Evolutionary conservation across 2,329 filamentous ascomycete genomes (phyloP).

Genomic region (Cadophora malorum): DNA sequence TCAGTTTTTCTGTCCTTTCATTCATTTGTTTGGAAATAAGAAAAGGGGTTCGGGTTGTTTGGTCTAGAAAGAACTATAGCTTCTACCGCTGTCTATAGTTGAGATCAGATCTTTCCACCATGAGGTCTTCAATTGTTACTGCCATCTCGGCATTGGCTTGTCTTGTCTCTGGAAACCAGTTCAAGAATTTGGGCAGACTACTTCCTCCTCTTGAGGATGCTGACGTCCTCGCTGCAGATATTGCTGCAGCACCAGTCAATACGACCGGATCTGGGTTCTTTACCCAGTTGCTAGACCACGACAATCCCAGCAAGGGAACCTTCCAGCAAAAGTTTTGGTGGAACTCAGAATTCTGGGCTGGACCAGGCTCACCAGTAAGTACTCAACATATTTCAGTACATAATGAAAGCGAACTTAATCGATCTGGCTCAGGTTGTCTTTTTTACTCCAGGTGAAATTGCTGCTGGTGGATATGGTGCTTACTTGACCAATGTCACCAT

Average conservation of each 20-base stretch:
- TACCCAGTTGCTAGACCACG: conserved; percentile 63
- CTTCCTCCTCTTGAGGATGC: conserved; percentile 37
- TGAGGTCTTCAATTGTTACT: conserved; percentile 40
- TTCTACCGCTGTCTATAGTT: conserved; percentile 19
- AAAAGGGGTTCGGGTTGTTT: conserved; percentile 11
- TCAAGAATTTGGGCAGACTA: conserved; percentile 34
- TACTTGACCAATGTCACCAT: conserved; percentile 59
- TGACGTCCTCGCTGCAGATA: conserved; percentile 30
- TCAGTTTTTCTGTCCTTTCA: conserved; percentile 9
- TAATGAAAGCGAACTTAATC: not conserved
- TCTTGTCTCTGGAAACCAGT: conserved; percentile 32
- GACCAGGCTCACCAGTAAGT: conserved; percentile 59
- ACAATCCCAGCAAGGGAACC: conserved; percentile 59
- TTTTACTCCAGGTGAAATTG: conserved; percentile 59
- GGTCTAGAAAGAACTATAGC: conserved; percentile 23
- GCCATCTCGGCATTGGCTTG: conserved; percentile 33
- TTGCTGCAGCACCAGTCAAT: conserved; percentile 25
- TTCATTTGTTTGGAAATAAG: conserved; percentile 19
- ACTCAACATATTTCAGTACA: conserved; percentile 19
- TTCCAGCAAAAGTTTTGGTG: conserved; percentile 62
- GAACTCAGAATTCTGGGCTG: conserved; percentile 57
- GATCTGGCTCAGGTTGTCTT: conserved; percentile 50
- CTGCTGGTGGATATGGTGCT: conserved; percentile 53
- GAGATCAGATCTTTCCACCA: conserved; percentile 24
- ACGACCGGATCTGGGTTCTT: conserved; percentile 40